A percentile compares a stretch with the other conserved stretches of the same genome.
Evolutionary conservation across 495 filamentous ascomycete species (phyloP).

Genomic region (Elaphomyces granulatus): DNA sequence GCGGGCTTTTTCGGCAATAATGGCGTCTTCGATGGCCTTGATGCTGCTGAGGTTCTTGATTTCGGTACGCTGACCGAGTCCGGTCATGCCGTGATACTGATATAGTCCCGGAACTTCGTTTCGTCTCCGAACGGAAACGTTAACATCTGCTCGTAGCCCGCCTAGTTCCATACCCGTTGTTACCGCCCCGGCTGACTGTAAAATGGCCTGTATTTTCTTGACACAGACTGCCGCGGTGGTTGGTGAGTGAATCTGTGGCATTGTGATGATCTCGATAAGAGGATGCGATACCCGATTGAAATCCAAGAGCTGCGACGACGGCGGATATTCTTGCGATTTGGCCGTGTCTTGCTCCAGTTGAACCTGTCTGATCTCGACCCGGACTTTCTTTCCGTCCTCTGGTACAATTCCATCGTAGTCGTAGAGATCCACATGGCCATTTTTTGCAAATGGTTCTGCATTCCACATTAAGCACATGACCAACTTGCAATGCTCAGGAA

Average conservation of each 20-base stretch:
- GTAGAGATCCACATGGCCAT: conserved; percentile 57
- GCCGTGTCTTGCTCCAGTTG: conserved; percentile 98
- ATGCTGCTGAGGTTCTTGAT: conserved; percentile 97
- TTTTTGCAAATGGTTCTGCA: conserved; percentile 61
- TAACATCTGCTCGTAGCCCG: conserved; percentile 85
- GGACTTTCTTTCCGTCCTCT: conserved; percentile 49
- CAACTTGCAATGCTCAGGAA: not conserved
- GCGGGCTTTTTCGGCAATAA: conserved; percentile 75
- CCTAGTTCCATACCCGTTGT: conserved; percentile 86
- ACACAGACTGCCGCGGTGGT: conserved; percentile 76
- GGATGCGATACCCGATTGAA: conserved; percentile 89
- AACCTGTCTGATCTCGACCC: conserved; percentile 75
- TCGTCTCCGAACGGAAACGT: conserved; percentile 66
- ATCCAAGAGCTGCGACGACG: conserved; percentile 64
- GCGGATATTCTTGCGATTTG: conserved; percentile 71
- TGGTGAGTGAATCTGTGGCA: conserved; percentile 70
- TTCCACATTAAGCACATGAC: not conserved
- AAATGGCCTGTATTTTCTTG: conserved; percentile 70
- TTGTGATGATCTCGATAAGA: conserved; percentile 88
- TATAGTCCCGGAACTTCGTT: conserved; percentile 26
- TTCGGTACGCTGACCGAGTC: conserved; percentile 77
- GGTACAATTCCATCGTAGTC: conserved; percentile 66
- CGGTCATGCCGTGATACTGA: conserved; percentile 39
- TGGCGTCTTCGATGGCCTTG: conserved; percentile 87
- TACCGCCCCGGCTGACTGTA: conserved; percentile 70